Percentiles rank a stretch among this genome's conserved stretches.
Conservation (phyloP, 805 yeast species). For the Kodamaea jinghongensis region DNA sequence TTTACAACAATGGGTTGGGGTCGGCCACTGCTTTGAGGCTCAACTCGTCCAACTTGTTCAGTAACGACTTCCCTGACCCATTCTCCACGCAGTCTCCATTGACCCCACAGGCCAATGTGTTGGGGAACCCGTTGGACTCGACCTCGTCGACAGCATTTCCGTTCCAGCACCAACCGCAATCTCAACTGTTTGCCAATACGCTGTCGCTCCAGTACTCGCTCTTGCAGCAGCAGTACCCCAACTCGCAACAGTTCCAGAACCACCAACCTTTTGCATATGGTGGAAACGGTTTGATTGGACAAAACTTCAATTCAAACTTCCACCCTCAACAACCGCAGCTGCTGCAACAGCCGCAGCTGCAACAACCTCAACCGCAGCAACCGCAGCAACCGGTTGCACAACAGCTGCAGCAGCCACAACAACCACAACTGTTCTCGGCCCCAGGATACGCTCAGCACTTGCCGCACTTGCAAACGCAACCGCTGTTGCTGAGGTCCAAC, state of each 20-base stretch:
- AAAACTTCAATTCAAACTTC: too few species aligned
- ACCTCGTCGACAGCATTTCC: constrained; percentile 19
- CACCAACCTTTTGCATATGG: constrained; percentile 1
- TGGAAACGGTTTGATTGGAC: too few species aligned
- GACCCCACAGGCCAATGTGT: constrained; percentile 18
- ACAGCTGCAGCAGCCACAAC: constrained; percentile 10
- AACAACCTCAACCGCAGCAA: constrained; percentile 8
- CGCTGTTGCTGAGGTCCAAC: constrained; percentile 30
- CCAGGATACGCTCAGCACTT: constrained; percentile 9
- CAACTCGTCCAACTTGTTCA: constrained; percentile 20
- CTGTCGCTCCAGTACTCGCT: constrained; percentile 6
- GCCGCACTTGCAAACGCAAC: constrained; percentile 19
- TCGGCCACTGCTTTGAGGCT: constrained; percentile 19
- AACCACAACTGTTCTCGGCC: constrained; percentile 1
- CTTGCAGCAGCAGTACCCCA: constrained; percentile 8
- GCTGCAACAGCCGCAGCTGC: background rate
- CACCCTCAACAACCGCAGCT: too few species aligned
- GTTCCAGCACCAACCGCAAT: constrained; percentile 29
- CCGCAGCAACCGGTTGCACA: constrained; percentile 7
- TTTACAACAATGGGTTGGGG: constrained; percentile 7
- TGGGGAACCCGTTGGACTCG: constrained; percentile 15
- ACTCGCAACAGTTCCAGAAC: constrained; percentile 7
- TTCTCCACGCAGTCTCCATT: constrained; percentile 10
- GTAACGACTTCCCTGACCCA: constrained; percentile 19
- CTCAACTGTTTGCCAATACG: background rate